Evolutionary conservation across 192 early-diverging fungal genomes (phyloP).

Genomic region (Dissophora ornata): DNA sequence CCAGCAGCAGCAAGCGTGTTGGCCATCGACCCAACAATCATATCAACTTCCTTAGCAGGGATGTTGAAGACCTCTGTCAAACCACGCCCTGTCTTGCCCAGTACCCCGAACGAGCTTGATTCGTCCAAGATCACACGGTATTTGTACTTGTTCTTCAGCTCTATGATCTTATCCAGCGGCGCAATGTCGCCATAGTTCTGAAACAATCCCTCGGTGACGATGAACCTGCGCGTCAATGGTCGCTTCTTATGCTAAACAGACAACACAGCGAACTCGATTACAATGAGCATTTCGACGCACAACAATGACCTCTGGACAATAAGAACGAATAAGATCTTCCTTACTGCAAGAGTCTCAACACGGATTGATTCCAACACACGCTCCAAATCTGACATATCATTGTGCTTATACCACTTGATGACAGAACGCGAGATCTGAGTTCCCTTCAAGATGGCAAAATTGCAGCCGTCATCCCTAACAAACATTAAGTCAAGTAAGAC

Average conservation of each 20-base stretch:
- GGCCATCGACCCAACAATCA: conserved; percentile 87
- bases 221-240: conserved; percentile 88
- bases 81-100: conserved; percentile 87
- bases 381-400: conserved; percentile 96
- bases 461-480: conserved; percentile 85
- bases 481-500: neutral
- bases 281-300: neutral
- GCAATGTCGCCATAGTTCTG: conserved; percentile 88
- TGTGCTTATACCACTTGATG: conserved; percentile 93
- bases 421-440: conserved; percentile 87
- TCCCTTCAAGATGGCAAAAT: conserved; percentile 89
- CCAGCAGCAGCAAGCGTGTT: conserved; percentile 85
- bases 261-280: neutral
- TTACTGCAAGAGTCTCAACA: conserved; percentile 68
- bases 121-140: conserved; percentile 96
- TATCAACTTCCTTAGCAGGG: conserved; percentile 81
- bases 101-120: conserved; percentile 85
- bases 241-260: conserved; percentile 70
- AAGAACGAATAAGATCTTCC: neutral
- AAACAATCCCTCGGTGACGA: conserved; percentile 94
- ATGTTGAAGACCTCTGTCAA: conserved; percentile 85
- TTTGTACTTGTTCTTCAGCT: conserved; percentile 94
- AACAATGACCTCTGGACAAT: no score
- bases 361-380: conserved; percentile 81
- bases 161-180: conserved; percentile 83